These are phyloP conservation scores for Limnanthes douglasii DNA, from an alignment of 345 rosid species.

Conservation along the genomic window DNA sequence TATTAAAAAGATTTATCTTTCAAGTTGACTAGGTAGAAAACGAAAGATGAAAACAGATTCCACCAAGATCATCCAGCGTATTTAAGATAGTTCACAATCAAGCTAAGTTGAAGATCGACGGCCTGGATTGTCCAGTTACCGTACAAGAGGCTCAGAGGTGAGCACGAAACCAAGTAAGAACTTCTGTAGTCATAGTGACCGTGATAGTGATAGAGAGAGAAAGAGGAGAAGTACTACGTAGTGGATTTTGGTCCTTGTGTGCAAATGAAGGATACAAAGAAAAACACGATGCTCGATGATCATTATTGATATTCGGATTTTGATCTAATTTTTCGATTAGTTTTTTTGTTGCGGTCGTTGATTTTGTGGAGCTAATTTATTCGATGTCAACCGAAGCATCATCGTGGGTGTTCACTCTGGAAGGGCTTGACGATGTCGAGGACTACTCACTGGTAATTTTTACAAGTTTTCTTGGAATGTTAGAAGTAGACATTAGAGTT, in stretches of 20 bases:
- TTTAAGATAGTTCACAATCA: too few relatives aligned
- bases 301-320: slow-evolving; percentile 1
- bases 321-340: slow-evolving; percentile 4
- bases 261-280: slow-evolving; percentile 25
- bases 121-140: too few relatives aligned
- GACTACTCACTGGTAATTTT: slow-evolving; percentile 39
- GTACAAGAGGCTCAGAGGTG: too few relatives aligned
- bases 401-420: slow-evolving; percentile 22
- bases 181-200: too few relatives aligned
- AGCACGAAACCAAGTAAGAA: too few relatives aligned
- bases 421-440: slow-evolving; percentile 50
- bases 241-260: slow-evolving; percentile 37
- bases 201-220: slow-evolving; percentile 2
- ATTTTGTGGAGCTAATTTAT: neutral
- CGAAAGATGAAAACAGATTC: too few relatives aligned
- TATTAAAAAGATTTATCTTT: too few relatives aligned
- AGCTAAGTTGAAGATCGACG: too few relatives aligned
- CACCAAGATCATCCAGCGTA: too few relatives aligned
- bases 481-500: neutral
- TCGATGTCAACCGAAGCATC: slow-evolving; percentile 34
- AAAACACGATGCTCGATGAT: slow-evolving; percentile 17
- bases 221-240: slow-evolving; percentile 18
- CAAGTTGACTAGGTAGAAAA: too few relatives aligned
- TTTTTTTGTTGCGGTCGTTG: neutral
- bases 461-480: neutral